These are phyloP conservation scores for Glebionis coronaria DNA, from an alignment of 129 eudicot species.

Conservation along the genomic window DNA sequence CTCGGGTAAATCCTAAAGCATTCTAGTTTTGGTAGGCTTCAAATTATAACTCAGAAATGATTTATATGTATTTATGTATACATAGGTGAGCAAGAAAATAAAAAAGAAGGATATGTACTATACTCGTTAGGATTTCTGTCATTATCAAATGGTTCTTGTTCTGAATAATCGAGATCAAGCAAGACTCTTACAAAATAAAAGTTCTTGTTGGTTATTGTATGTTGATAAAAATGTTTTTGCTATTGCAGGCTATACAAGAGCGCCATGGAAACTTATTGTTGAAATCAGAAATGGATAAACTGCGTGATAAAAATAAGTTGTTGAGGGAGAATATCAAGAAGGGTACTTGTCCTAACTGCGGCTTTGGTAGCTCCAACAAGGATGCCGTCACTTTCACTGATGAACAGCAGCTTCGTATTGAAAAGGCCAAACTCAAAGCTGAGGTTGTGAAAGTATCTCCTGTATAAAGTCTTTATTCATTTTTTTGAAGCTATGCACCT, in stretches of 20 bases:
- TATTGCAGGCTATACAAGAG: conserved; percentile 88
- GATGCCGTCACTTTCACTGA: conserved; percentile 40
- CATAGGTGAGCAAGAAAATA: no score
- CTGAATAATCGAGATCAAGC: background rate
- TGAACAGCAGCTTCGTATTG: conserved; percentile 65
- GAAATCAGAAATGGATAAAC: conserved; percentile 79
- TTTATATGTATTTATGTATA: no score
- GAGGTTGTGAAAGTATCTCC: conserved; percentile 49
- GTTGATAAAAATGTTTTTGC: conserved; percentile 12
- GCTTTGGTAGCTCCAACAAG: conserved; percentile 52
- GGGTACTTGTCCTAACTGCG: conserved; percentile 70
- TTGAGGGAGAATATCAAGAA: conserved; percentile 62
- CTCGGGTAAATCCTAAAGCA: no score
- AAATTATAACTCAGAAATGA: no score
- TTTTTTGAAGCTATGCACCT: conserved; percentile 12
- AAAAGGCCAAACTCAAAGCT: conserved; percentile 79
- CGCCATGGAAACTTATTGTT: conserved; percentile 92
- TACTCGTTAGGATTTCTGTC: background rate
- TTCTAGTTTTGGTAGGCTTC: no score
- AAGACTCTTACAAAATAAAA: background rate
- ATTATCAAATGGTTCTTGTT: conserved; percentile 4
- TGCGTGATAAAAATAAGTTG: conserved; percentile 69
- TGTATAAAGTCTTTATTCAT: background rate
- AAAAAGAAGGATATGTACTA: no score
- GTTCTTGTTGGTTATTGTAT: background rate